A percentile compares a stretch with the other conserved stretches of the same genome.
phyloP scores from a whole-genome alignment of 2,329 filamentous ascomycete species.

The Xylaria sp. region DNA sequence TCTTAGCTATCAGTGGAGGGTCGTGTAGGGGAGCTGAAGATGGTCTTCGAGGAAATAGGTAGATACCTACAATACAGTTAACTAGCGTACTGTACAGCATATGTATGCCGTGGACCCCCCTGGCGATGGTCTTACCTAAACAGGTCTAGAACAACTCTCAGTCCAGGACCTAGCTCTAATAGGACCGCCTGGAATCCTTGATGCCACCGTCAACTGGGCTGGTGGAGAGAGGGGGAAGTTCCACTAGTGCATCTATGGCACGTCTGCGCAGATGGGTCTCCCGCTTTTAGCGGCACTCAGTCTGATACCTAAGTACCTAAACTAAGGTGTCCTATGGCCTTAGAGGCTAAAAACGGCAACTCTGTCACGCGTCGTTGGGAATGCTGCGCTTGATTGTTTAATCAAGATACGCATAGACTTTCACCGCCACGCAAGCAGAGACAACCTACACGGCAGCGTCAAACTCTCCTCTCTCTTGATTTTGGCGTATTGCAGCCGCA shows the following conservation, averaged over 20 bases:
- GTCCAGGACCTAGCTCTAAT: background rate
- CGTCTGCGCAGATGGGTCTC: slow-evolving; percentile 34
- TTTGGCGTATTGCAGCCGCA: slow-evolving; percentile 3
- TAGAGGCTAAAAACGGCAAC: slow-evolving; percentile 26
- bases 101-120: too few relatives aligned
- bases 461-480: background rate
- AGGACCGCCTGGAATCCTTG: too few relatives aligned
- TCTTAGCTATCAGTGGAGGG: background rate
- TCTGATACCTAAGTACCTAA: slow-evolving; percentile 5
- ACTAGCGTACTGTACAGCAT: too few relatives aligned
- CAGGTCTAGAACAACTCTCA: slow-evolving; percentile 6
- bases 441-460: slow-evolving; percentile 6
- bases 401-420: slow-evolving; percentile 5
- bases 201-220: too few relatives aligned
- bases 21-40: background rate
- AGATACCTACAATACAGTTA: too few relatives aligned
- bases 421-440: slow-evolving; percentile 1
- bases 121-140: background rate
- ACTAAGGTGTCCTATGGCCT: background rate
- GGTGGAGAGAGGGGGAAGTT: slow-evolving; percentile 8
- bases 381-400: slow-evolving; percentile 25
- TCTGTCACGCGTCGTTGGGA: slow-evolving; percentile 10
- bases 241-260: slow-evolving; percentile 24
- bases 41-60: too few relatives aligned
- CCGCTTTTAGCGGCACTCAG: slow-evolving; percentile 41